Evolutionary conservation across 768 basidiomycete genomes (phyloP), one percentile per base, ranked within the genome.

Genomic region (Boletus coccyginus): DNA sequence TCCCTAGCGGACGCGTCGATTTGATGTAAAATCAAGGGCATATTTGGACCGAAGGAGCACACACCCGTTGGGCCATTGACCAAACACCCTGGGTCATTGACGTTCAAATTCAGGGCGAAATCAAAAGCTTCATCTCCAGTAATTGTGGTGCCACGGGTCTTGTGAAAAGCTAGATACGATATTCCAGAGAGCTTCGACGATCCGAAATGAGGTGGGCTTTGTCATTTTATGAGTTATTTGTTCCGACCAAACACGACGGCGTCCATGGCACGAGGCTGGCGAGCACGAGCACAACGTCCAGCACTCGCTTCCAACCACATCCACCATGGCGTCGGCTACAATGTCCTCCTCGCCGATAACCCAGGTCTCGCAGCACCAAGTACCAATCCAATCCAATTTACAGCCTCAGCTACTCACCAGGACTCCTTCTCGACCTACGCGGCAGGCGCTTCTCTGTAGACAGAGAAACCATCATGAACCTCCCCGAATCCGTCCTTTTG

Each of bases 401-500:
- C 90, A 94, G 74, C 92, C 91, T 7, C 90, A 93, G 75, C 81
- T 96, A 40, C 82, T 98, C 61, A 88, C 92, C 27, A 82, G 93
- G 64, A n/a, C 81, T 99, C 64, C 83, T 90, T 52, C 86, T 99
- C 63, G 97, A 98, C 75, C 82, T 99, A 38, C 86, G 97, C 60
- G 94, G 94, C 53, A 81, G 75, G 63, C 87, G 94, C 59, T 95
- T 98, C 75, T 87, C 91, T 57, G 93, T 99, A 43, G 97, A 98
- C 75, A 83, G 96, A 62, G 96, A 98, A 76, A 94, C 91, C 7
- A 88, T 99, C 69, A 97, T 98, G 94, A 93, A 95, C 70, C 81
- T 99, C 19, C 97, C 97, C 3, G 97, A 99, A 82, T 94, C 92
- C 17, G 94, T 99, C 45, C 80, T 98, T 51, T 78, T 99, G 38